Evolutionary conservation across 441 rosid species (phyloP).

Genomic region (Omphalea diandra): DNA sequence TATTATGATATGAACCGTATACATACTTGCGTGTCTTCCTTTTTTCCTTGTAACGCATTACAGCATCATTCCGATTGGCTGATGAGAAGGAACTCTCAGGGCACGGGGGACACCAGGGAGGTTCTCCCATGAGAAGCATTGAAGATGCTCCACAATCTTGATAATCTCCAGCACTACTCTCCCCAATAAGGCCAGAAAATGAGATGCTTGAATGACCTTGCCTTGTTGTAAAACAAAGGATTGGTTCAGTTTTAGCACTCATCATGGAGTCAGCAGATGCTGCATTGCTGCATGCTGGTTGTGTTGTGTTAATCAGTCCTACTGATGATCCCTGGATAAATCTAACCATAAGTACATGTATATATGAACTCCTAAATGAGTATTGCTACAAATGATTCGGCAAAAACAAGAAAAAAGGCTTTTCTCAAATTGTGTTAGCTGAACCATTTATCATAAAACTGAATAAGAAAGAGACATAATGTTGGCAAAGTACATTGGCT

Average conservation of each 20-base stretch:
- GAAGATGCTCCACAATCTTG: slow-evolving; percentile 95
- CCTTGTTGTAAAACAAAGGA: slow-evolving; percentile 54
- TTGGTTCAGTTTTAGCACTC: slow-evolving; percentile 89
- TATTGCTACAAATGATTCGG: not conserved
- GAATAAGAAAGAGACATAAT: not conserved
- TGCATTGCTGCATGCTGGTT: slow-evolving; percentile 76
- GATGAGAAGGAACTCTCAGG: slow-evolving; percentile 56
- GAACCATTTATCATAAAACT: not conserved
- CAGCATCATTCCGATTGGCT: slow-evolving; percentile 76
- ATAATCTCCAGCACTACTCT: slow-evolving; percentile 71
- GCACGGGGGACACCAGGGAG: slow-evolving; percentile 83
- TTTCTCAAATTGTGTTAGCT: not conserved
- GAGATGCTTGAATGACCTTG: slow-evolving; percentile 72
- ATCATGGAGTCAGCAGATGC: slow-evolving; percentile 73
- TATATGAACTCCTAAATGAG: slow-evolving; percentile 4
- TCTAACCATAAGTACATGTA: slow-evolving; percentile 11
- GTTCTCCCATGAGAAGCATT: slow-evolving; percentile 79
- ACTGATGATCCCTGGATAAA: slow-evolving; percentile 53
- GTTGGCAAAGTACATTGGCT: not conserved
- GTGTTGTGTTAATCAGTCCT: slow-evolving; percentile 47
- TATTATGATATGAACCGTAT: not conserved
- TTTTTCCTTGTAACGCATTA: slow-evolving; percentile 96
- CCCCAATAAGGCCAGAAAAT: slow-evolving; percentile 92
- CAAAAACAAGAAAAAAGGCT: not conserved
- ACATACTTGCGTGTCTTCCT: slow-evolving; percentile 95